Evolutionary conservation across 495 filamentous ascomycete species (phyloP), one percentile per base, ranked within the genome.

Genomic region (Lasiosphaeris hirsuta): DNA sequence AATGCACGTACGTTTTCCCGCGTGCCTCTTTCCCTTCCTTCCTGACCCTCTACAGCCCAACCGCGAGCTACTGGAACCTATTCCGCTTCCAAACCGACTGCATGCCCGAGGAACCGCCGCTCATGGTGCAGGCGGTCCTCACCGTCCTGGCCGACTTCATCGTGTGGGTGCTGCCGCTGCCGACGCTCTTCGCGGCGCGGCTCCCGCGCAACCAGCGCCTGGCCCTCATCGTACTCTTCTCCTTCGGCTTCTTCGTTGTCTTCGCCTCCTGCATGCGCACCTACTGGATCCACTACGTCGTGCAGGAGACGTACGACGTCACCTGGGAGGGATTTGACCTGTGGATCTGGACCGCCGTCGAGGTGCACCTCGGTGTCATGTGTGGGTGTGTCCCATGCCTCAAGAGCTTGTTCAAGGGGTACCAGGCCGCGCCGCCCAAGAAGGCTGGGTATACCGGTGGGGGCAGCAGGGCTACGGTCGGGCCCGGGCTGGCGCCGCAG

Each of bases 101-200:
- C 51, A 45, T 64, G 19, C 56, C 61, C 13, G 64, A 75, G 36
- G 63, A 63, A 40, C 60, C 30, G 49, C 64, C 48, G 59, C 60
- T 54, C 19, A 19, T 70, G n/a, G 14, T 52, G 19, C 63, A 70
- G 15, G 59, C 66, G 36, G 38, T 19, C 45, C 0, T 72, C n/a
- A 76, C 67, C 10, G 75, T 74, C 23, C 23, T 66, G 0, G 47
- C 69, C 10, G 77, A 80, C 49, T 58, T 78, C 3, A 18, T 72
- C 9, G 69, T 78, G 10, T 75, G 78, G 63, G 55, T 68, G 1
- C 52, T 80, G n/a, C 77, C 77, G 11, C 57, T 80, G 7, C 68
- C 68, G 10, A 60, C 66, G 0, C 44, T 80, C 10, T 71, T 62
- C 47, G 34, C 34, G 1, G 58, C 75, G 34, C 63, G 64, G 6